These are phyloP conservation scores for Curvularia sp. DNA, from an alignment of 2,329 filamentous ascomycete species.

Conservation along the genomic window DNA sequence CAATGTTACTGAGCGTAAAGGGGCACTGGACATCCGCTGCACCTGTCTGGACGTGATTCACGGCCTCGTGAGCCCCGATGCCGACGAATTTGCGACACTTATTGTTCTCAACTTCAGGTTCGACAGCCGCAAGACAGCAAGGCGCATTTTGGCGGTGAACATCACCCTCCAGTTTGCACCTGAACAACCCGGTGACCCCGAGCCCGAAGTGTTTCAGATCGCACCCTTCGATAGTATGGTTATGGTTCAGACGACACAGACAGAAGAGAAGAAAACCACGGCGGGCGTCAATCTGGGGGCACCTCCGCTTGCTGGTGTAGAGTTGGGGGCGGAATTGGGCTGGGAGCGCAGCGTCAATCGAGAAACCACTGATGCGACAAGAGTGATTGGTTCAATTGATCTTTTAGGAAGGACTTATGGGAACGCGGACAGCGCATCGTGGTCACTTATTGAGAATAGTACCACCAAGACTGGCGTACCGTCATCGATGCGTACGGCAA, in stretches of 20 bases:
- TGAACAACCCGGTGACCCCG: background rate
- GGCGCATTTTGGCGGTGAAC: background rate
- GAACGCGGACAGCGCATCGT: background rate
- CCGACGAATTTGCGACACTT: background rate
- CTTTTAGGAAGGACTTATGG: background rate
- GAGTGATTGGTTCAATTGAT: background rate
- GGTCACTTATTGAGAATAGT: background rate
- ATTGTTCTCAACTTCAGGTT: background rate
- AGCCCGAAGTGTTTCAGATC: background rate
- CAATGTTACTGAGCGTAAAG: background rate
- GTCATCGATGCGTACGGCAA: background rate
- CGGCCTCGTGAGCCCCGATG: background rate
- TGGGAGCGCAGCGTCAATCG: background rate
- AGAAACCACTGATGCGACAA: background rate
- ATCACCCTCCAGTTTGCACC: constrained; percentile 1
- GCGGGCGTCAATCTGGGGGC: background rate
- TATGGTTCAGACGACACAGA: background rate
- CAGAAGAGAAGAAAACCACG: background rate
- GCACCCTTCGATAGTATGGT: background rate
- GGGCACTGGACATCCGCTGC: background rate
- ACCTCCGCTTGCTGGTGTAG: background rate
- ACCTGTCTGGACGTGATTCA: background rate
- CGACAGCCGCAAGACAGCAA: constrained; percentile 1
- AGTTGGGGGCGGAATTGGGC: background rate
- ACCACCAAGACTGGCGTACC: background rate